phyloP scores from a whole-genome alignment of 176 grass and related monocot species.

The Typha latifolia region DNA sequence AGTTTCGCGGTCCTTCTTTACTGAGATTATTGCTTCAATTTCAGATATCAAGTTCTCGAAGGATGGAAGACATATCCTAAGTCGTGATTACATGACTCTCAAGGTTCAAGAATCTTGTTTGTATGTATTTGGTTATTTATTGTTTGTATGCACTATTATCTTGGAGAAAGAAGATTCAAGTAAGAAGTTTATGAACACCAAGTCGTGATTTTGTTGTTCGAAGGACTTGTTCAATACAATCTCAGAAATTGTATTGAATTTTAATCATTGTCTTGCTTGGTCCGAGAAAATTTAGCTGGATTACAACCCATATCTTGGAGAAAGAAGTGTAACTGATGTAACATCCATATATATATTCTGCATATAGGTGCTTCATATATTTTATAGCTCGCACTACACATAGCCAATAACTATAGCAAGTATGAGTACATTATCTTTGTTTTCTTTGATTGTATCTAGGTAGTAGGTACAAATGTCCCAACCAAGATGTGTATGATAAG shows the following conservation, averaged over 20 bases:
- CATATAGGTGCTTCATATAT: too few relatives aligned
- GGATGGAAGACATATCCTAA: slow-evolving; percentile 87
- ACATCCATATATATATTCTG: not conserved
- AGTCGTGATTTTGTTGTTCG: too few relatives aligned
- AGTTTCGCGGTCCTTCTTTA: slow-evolving; percentile 96
- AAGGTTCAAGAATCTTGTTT: slow-evolving; percentile 46
- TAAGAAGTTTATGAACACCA: too few relatives aligned
- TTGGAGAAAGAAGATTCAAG: not conserved
- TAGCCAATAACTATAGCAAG: too few relatives aligned
- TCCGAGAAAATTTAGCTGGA: too few relatives aligned
- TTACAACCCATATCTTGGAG: too few relatives aligned
- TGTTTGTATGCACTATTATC: not conserved
- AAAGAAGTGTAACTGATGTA: not conserved
- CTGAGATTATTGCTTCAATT: slow-evolving; percentile 99
- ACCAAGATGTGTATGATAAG: not conserved
- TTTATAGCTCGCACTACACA: too few relatives aligned
- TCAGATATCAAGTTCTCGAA: slow-evolving; percentile 90
- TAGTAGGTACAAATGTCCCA: not conserved
- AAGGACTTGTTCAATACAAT: too few relatives aligned
- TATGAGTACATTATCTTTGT: too few relatives aligned
- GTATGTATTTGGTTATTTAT: not conserved
- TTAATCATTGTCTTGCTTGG: too few relatives aligned
- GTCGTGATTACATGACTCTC: slow-evolving; percentile 96
- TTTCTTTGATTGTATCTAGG: too few relatives aligned
- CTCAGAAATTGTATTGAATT: too few relatives aligned